A percentile compares a stretch with the other conserved stretches of the same genome.
These are phyloP conservation scores for Chlorophyllum brunneum DNA, from an alignment of 768 basidiomycete species.

Conservation along the genomic window DNA sequence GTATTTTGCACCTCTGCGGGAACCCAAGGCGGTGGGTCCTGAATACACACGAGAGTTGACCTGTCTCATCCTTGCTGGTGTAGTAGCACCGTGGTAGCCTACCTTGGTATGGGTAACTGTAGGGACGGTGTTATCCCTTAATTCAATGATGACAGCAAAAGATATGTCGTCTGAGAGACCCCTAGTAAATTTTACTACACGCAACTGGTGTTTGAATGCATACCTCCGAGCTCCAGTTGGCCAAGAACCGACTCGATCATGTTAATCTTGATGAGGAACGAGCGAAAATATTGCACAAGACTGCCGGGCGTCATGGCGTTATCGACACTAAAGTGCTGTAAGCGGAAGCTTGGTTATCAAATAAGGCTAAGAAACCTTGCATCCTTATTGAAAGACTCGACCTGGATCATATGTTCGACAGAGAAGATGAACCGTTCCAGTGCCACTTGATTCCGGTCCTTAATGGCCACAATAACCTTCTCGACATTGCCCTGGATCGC, in stretches of 20 bases:
- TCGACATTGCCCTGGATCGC: constrained; percentile 65
- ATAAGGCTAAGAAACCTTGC: constrained; percentile 41
- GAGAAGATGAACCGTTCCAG: constrained; percentile 92
- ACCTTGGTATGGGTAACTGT: constrained; percentile 47
- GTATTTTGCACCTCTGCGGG: constrained; percentile 70
- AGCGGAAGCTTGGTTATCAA: not conserved
- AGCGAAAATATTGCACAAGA: constrained; percentile 75
- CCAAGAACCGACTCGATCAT: constrained; percentile 75
- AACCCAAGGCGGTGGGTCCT: constrained; percentile 79
- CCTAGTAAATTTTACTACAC: not conserved
- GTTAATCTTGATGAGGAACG: constrained; percentile 76
- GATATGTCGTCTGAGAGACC: constrained; percentile 56
- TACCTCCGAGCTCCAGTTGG: constrained; percentile 53
- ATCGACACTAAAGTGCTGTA: constrained; percentile 47
- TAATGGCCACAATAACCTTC: constrained; percentile 81
- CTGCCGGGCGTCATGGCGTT: constrained; percentile 62
- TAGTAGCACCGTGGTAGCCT: not conserved
- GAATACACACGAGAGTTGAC: constrained; percentile 1
- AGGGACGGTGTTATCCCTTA: constrained; percentile 63
- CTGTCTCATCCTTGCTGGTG: not conserved
- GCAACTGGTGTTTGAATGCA: not conserved
- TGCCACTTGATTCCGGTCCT: constrained; percentile 71
- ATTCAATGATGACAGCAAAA: constrained; percentile 81
- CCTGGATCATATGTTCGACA: constrained; percentile 74
- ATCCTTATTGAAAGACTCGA: constrained; percentile 68